Evolutionary conservation across 768 basidiomycete genomes (phyloP).

Genomic region (Krasilnikovozyma curviuscula): DNA sequence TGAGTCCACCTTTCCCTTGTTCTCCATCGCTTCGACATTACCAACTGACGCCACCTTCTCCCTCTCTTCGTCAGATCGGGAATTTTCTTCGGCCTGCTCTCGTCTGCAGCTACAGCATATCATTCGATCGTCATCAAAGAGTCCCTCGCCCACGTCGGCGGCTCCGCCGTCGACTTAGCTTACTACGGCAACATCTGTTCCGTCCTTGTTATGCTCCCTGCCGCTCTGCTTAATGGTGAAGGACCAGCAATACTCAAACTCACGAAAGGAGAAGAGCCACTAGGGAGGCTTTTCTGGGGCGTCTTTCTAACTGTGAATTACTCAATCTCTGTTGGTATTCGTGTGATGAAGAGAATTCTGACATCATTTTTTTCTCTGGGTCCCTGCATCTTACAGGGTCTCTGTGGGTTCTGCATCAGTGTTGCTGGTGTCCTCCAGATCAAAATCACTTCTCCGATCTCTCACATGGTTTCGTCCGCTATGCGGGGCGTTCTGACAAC

Average conservation of each 20-base stretch:
- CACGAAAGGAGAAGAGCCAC: slow-evolving; percentile 23
- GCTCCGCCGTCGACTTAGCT: slow-evolving; percentile 62
- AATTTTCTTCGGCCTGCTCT: slow-evolving; percentile 58
- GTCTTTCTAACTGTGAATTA: slow-evolving; percentile 18
- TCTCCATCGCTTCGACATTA: too few relatives aligned
- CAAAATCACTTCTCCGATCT: slow-evolving; percentile 92
- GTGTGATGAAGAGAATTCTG: too few relatives aligned
- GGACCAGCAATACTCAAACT: slow-evolving; percentile 41
- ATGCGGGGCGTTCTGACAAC: slow-evolving; percentile 84
- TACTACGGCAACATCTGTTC: slow-evolving; percentile 85
- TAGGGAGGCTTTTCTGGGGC: slow-evolving; percentile 21
- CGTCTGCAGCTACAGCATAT: slow-evolving; percentile 65
- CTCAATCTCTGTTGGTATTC: not conserved
- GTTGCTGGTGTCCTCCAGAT: slow-evolving; percentile 81
- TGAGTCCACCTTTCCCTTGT: too few relatives aligned
- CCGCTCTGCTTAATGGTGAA: slow-evolving; percentile 63
- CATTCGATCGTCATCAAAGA: slow-evolving; percentile 92
- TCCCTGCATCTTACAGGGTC: too few relatives aligned
- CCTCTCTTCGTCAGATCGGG: slow-evolving; percentile 31
- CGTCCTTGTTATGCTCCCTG: slow-evolving; percentile 48
- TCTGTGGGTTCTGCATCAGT: slow-evolving; percentile 82
- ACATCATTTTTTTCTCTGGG: too few relatives aligned
- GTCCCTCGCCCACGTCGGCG: slow-evolving; percentile 52
- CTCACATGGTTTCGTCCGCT: slow-evolving; percentile 87
- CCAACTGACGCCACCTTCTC: too few relatives aligned